These are phyloP conservation scores for Asclepias syriaca DNA, from an alignment of 257 asterid genomes.

Conservation along the genomic window DNA sequence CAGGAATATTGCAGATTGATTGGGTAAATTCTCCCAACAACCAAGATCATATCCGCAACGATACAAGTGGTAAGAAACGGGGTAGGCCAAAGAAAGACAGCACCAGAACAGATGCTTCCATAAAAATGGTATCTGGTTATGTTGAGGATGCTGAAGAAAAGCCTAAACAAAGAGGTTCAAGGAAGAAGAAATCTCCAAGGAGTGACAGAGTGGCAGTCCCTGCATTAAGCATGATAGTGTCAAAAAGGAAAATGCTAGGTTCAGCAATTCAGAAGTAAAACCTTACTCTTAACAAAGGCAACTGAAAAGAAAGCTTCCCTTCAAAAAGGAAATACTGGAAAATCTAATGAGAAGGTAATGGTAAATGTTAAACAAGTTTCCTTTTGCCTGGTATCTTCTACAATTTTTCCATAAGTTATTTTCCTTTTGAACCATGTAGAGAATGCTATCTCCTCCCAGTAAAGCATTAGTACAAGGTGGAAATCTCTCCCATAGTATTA, in stretches of 20 bases:
- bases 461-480: constrained; percentile 6
- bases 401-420: neutral
- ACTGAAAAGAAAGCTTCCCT: neutral
- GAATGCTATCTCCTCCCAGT: constrained; percentile 2
- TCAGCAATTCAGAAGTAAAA: constrained; percentile 13
- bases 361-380: neutral
- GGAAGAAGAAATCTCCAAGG: constrained; percentile 6
- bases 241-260: constrained; percentile 24
- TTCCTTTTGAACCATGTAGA: constrained; percentile 4
- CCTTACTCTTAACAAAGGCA: constrained; percentile 13
- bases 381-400: neutral
- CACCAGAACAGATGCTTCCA: neutral
- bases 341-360: constrained; percentile 14
- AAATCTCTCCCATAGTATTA: constrained; percentile 9
- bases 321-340: constrained; percentile 8
- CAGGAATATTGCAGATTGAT: constrained; percentile 6
- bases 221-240: constrained; percentile 10
- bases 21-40: neutral
- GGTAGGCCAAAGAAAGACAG: constrained; percentile 33
- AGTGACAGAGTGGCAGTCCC: constrained; percentile 9
- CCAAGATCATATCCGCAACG: constrained; percentile 12
- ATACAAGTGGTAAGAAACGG: constrained; percentile 22
- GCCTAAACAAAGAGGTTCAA: constrained; percentile 6
- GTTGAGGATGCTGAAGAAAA: constrained; percentile 8
- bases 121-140: constrained; percentile 10